Evolutionary conservation across 192 early-diverging fungal species (phyloP), one percentile per base, ranked within the genome.

Genomic region (Dimargaris cristalligena): DNA sequence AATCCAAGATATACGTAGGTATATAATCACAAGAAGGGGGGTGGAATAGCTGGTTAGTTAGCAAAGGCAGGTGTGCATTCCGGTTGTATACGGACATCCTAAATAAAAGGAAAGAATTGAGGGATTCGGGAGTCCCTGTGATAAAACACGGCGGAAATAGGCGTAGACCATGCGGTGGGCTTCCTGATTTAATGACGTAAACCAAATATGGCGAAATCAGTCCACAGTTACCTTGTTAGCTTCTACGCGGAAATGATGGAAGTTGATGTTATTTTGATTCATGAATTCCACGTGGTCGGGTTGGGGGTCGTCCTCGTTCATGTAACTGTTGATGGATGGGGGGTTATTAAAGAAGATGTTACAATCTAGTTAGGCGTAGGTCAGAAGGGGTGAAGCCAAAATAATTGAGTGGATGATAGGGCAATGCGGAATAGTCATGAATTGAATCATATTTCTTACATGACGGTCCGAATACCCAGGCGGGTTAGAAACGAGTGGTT

Each of bases 401-500:
- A n/a, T n/a, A n/a, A n/a, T n/a, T n/a, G n/a, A n/a, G n/a, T n/a
- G n/a, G n/a, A n/a, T n/a, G n/a, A n/a, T n/a, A n/a, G n/a, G n/a
- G n/a, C n/a, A n/a, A n/a, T n/a, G n/a, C n/a, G n/a, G n/a, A n/a
- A n/a, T n/a, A n/a, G n/a, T n/a, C n/a, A n/a, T n/a, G n/a, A n/a
- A n/a, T n/a, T n/a, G n/a, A n/a, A n/a, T n/a, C n/a, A n/a, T n/a
- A n/a, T n/a, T n/a, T n/a, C 66, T 62, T 85, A 91, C 83, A 98
- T 86, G 48, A 98, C 86, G 0, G 85, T 86, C 56, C 83, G 86
- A 29, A 98, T 68, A 1, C 84, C 74, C 9, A 96, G 78, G 61
- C 86, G 88, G 30, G 85, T 67, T 38, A 98, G 74, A 66, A 98
- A 98, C 8, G 87, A 83, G 65, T 89, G 89, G 66, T 90, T 93